Conservation (phyloP, 2,329 filamentous ascomycete genomes). For the Sporothrix pallida region DNA sequence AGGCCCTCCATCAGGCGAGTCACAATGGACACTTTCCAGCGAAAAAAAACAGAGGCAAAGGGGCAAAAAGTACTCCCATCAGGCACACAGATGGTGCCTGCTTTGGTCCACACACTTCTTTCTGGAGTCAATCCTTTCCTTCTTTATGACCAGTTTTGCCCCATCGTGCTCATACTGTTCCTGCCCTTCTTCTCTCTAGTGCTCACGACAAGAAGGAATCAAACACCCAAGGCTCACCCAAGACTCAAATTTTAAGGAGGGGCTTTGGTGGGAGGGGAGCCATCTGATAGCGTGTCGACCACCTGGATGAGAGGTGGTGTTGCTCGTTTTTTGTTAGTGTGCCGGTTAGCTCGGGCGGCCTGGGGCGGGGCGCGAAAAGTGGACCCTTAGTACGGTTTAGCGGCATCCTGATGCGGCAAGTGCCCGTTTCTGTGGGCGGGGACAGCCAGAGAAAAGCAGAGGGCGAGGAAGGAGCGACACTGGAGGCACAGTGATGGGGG, state of each 20-base stretch:
- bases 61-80: background rate
- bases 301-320: background rate
- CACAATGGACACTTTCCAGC: background rate
- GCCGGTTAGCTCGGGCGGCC: constrained; percentile 20
- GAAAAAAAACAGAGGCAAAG: background rate
- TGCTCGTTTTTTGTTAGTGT: constrained; percentile 14
- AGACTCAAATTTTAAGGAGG: background rate
- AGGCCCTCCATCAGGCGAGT: constrained; percentile 14
- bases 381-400: background rate
- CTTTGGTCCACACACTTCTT: background rate
- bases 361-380: constrained; percentile 20
- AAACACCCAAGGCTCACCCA: background rate
- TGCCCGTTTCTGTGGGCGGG: background rate
- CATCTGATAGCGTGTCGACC: constrained; percentile 7
- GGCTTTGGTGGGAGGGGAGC: background rate
- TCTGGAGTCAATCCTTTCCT: background rate
- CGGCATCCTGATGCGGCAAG: constrained; percentile 13
- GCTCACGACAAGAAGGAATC: constrained; percentile 7
- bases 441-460: background rate
- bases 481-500: background rate
- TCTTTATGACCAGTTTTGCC: background rate
- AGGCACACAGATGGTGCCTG: background rate
- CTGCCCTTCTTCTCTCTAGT: background rate
- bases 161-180: background rate
- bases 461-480: background rate